These are phyloP conservation scores for Saccharum hybrid DNA, from an alignment of 202 grass and related monocot species.

Conservation along the genomic window DNA sequence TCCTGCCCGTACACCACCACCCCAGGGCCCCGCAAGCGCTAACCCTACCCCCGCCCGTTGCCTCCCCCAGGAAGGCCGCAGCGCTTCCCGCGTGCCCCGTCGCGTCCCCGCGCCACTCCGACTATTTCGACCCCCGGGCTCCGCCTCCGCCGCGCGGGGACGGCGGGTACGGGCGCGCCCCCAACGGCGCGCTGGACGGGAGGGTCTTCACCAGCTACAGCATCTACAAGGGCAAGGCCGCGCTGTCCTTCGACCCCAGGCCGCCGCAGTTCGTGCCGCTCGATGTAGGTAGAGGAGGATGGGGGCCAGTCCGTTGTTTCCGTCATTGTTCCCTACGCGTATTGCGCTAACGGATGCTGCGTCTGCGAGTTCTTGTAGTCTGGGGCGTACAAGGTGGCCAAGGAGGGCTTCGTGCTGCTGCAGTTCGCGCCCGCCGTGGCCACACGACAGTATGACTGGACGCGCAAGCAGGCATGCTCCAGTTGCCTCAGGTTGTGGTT, in stretches of 20 bases:
- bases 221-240: constrained; percentile 98
- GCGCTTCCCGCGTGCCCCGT: constrained; percentile 32
- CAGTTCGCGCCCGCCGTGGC: constrained; percentile 81
- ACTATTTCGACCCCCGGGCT: constrained; percentile 64
- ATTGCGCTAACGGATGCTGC: too few relatives aligned
- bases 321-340: not conserved
- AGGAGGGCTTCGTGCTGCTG: constrained; percentile 84
- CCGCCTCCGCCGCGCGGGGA: constrained; percentile 50
- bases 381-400: constrained; percentile 79
- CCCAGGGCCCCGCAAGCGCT: not conserved
- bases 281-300: constrained; percentile 64
- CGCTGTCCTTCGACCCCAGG: constrained; percentile 70
- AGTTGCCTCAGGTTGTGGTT: not conserved
- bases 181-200: constrained; percentile 32
- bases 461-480: constrained; percentile 81
- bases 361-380: constrained; percentile 46
- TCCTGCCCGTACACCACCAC: not conserved
- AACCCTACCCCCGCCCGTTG: not conserved
- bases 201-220: constrained; percentile 81
- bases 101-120: constrained; percentile 57
- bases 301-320: not conserved
- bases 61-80: constrained; percentile 9
- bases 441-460: constrained; percentile 78
- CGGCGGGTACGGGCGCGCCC: constrained; percentile 22
- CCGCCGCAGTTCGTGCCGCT: constrained; percentile 77